A percentile compares a stretch with the other conserved stretches of the same genome.
phyloP scores from a whole-genome alignment of 1,139 yeast species.

The Suhomyces ambrosiae region DNA sequence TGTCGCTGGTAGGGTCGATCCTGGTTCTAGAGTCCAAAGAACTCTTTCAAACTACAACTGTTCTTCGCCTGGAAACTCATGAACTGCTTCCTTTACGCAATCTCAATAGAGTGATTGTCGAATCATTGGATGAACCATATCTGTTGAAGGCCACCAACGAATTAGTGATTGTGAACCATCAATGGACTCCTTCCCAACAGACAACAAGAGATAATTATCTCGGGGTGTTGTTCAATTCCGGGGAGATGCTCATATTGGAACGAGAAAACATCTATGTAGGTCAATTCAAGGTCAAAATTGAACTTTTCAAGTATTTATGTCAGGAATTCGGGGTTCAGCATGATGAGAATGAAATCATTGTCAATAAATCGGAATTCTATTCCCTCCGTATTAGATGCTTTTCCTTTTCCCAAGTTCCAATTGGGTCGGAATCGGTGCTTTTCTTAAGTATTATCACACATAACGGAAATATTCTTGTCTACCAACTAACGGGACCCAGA shows the following conservation, averaged over 20 bases:
- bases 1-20: conserved; percentile 18
- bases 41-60: conserved; percentile 30
- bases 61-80: conserved; percentile 33
- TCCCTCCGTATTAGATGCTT: conserved; percentile 35
- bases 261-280: conserved; percentile 27
- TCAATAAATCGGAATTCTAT: conserved; percentile 18
- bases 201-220: conserved; percentile 32
- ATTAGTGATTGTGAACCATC: conserved; percentile 38
- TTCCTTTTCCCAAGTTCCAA: conserved; percentile 24
- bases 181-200: conserved; percentile 35
- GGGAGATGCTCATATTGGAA: conserved; percentile 38
- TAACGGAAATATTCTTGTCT: conserved; percentile 23
- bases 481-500: conserved; percentile 17
- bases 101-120: conserved; percentile 29
- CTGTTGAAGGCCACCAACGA: conserved; percentile 35
- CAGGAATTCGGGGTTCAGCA: conserved; percentile 22
- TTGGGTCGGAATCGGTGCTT: conserved; percentile 15
- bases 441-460: conserved; percentile 22
- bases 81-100: conserved; percentile 34
- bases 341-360: conserved; percentile 17
- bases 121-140: conserved; percentile 33
- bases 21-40: conserved; percentile 31
- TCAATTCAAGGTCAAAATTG: conserved; percentile 28
- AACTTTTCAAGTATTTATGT: conserved; percentile 31
- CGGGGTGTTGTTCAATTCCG: conserved; percentile 42